Evolutionary conservation across 1,139 yeast species (phyloP).

Genomic region (Nakaseomyces kungkrabaensis): DNA sequence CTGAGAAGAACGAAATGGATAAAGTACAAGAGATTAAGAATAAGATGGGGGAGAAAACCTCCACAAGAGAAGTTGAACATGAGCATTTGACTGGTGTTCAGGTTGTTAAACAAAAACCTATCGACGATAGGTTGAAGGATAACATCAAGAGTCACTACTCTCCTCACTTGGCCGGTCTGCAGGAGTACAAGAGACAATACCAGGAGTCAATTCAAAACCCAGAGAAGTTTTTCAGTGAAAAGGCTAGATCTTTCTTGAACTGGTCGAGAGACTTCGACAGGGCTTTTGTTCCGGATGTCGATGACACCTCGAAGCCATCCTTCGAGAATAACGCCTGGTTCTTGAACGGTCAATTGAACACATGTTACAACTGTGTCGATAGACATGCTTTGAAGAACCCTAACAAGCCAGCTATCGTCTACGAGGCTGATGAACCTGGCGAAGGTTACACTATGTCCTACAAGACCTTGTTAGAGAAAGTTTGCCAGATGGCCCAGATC

Average conservation of each 20-base stretch:
- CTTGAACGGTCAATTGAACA: slow-evolving; percentile 65
- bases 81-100: slow-evolving; percentile 25
- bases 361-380: slow-evolving; percentile 69
- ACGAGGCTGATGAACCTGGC: slow-evolving; percentile 70
- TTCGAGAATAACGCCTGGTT: slow-evolving; percentile 69
- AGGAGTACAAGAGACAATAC: slow-evolving; percentile 50
- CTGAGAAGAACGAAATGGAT: slow-evolving; percentile 2
- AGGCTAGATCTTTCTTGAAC: slow-evolving; percentile 45
- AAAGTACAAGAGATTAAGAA: slow-evolving; percentile 9
- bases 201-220: slow-evolving; percentile 63
- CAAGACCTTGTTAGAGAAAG: slow-evolving; percentile 61
- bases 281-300: slow-evolving; percentile 44
- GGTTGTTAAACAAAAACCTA: slow-evolving; percentile 18
- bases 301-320: slow-evolving; percentile 35
- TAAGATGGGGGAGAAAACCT: slow-evolving; percentile 5
- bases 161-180: slow-evolving; percentile 31
- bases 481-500: slow-evolving; percentile 61
- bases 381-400: slow-evolving; percentile 70
- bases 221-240: slow-evolving; percentile 49
- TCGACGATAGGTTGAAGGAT: slow-evolving; percentile 26
- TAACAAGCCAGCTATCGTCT: slow-evolving; percentile 63
- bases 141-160: slow-evolving; percentile 26
- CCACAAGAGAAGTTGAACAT: slow-evolving; percentile 10
- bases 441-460: slow-evolving; percentile 56
- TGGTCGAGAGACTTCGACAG: slow-evolving; percentile 58